Base-by-base conservation (phyloP, 2,329 filamentous ascomycete species). In the Sphaceloma murrayae region DNA sequence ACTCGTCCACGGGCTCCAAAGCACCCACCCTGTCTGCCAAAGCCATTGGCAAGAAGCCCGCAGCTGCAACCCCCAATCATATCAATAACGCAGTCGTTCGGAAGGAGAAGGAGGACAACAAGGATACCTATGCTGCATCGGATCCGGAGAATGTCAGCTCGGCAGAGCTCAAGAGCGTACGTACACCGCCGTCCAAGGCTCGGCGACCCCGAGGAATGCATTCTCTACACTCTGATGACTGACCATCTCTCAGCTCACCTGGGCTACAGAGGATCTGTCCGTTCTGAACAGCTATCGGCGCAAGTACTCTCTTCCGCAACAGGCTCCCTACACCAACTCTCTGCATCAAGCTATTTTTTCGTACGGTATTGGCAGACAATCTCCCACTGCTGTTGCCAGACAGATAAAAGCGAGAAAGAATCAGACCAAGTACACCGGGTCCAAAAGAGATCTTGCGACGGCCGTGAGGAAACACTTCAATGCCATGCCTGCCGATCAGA, bases 401-500 rank as follows among this genome's bases (percentile, higher is more conserved):
- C 22, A 24, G 10, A 68, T 79, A 44, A 71, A 80, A 43, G 78
- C 86, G 58, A 21, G 29, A 16, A 34, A 34, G 32, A 18, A 32
- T 30, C n/a, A n/a, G n/a, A n/a, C n/a, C n/a, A n/a, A n/a, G n/a
- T n/a, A n/a, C n/a, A n/a, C n/a, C n/a, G 21, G 19, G 3, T 75
- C 74, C 54, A 83, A 82, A 58, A 79, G 85, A 24, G 74, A 83
- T 51, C 67, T 93, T 44, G 81, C 82, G 5, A 71, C 77, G 51
- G 72, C 76, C 1, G 81, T 88, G 38, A 73, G 84, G 51, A 88
- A 85, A 61, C 83, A 91, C 62, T 91, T 89, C 66, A 91, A 91
- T 58, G 78, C 77, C 27, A 70, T 83, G 52, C 81, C 81, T 10
- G 76, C 89, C 27, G 80, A 79, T 52, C 85, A 93, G 66, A 86